Conservation (phyloP, 2,329 filamentous ascomycete genomes). For the Raffaelea arxii region DNA sequence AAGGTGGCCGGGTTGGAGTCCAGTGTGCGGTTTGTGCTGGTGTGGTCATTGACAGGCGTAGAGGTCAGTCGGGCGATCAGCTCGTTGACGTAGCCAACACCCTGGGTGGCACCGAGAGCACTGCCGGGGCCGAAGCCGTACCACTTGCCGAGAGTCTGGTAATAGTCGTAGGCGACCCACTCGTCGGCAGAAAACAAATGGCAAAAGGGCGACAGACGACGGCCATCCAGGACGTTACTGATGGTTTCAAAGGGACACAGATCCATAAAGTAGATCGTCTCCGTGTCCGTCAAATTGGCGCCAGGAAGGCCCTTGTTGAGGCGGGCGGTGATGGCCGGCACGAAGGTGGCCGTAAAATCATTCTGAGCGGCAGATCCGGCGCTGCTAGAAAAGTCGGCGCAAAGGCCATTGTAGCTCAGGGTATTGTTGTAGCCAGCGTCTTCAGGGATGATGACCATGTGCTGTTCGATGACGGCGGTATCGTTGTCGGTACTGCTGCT, state of each 20-base stretch:
- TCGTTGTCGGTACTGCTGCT: conserved; percentile 14
- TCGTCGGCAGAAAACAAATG: conserved; percentile 60
- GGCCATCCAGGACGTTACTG: conserved; percentile 34
- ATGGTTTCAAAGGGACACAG: conserved; percentile 78
- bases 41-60: conserved; percentile 48
- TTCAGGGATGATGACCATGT: conserved; percentile 62
- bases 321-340: conserved; percentile 54
- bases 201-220: conserved; percentile 69
- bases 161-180: conserved; percentile 73
- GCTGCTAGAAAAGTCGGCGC: conserved; percentile 66
- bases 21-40: conserved; percentile 67
- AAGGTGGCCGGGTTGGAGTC: conserved; percentile 59
- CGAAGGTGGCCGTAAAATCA: conserved; percentile 53
- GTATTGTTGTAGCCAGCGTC: conserved; percentile 64
- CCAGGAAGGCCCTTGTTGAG: conserved; percentile 61
- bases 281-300: conserved; percentile 49
- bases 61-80: conserved; percentile 69
- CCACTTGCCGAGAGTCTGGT: conserved; percentile 68
- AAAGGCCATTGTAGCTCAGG: conserved; percentile 59
- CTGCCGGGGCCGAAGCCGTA: conserved; percentile 72
- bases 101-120: conserved; percentile 70
- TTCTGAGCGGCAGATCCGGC: too few relatives aligned
- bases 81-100: conserved; percentile 80
- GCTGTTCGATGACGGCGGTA: neutral
- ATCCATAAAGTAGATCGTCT: conserved; percentile 71